Conservation (phyloP, 2,329 filamentous ascomycete genomes). For the Monosporascus ibericus region DNA sequence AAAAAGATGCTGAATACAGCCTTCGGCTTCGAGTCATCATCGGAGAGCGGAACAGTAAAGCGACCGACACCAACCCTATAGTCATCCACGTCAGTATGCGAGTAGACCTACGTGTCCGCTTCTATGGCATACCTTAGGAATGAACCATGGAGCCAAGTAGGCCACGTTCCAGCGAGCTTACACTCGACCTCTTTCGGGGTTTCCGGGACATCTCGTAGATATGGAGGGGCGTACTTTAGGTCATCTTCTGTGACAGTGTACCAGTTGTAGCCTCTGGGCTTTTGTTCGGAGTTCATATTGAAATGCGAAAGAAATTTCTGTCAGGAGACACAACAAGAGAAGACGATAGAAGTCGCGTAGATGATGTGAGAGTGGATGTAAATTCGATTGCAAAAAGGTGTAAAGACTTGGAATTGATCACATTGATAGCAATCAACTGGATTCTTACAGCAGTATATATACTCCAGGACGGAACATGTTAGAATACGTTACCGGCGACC, state of each 20-base stretch:
- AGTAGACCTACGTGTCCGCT: neutral
- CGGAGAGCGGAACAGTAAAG: conserved; percentile 8
- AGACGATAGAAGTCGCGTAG: too few relatives aligned
- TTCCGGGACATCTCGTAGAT: conserved; percentile 10
- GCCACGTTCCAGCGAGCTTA: conserved; percentile 5
- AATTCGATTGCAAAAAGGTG: too few relatives aligned
- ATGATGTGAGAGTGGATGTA: too few relatives aligned
- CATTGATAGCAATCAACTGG: too few relatives aligned
- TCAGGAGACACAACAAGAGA: too few relatives aligned
- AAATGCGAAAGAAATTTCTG: too few relatives aligned
- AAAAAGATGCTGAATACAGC: conserved; percentile 12
- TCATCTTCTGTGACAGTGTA: conserved; percentile 9
- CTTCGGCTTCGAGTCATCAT: conserved; percentile 11
- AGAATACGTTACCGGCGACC: too few relatives aligned
- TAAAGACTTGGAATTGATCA: too few relatives aligned
- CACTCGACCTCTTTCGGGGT: conserved; percentile 6
- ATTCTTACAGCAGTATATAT: too few relatives aligned
- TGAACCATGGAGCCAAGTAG: conserved; percentile 8
- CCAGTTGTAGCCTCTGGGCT: conserved; percentile 8
- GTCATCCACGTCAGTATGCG: neutral
- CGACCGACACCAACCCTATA: conserved; percentile 6
- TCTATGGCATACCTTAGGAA: conserved; percentile 11
- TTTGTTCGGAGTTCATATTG: too few relatives aligned
- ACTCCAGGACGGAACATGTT: too few relatives aligned
- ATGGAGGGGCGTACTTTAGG: conserved; percentile 8